These are phyloP conservation scores for Scedosporium dehoogii DNA, from an alignment of 2,329 filamentous ascomycete genomes.

Conservation along the genomic window DNA sequence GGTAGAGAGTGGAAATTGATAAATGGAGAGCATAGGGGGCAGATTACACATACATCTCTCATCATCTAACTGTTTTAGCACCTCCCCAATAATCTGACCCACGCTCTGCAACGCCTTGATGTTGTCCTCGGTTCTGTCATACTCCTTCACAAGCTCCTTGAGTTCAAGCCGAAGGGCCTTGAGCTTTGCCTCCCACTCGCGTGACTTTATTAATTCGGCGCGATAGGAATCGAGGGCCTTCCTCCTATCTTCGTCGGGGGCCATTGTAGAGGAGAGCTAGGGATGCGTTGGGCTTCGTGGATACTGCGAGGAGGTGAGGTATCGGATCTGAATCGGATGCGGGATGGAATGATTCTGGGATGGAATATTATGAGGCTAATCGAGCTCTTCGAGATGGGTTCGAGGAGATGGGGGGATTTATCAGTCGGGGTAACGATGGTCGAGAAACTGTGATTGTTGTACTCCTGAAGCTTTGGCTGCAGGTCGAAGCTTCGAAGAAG, in stretches of 20 bases:
- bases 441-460: background rate
- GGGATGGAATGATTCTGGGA: background rate
- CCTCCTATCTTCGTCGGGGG: slow-evolving; percentile 47
- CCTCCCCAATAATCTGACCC: slow-evolving; percentile 97
- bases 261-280: slow-evolving; percentile 10
- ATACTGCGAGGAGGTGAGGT: background rate
- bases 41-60: slow-evolving; percentile 70
- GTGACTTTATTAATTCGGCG: slow-evolving; percentile 77
- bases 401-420: background rate
- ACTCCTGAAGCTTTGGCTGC: background rate
- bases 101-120: slow-evolving; percentile 99
- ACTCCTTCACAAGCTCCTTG: slow-evolving; percentile 89
- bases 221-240: slow-evolving; percentile 71
- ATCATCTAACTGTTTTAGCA: slow-evolving; percentile 96
- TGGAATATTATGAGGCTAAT: background rate
- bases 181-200: slow-evolving; percentile 98
- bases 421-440: background rate
- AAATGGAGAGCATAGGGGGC: background rate
- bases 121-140: slow-evolving; percentile 95
- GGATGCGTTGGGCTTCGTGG: background rate
- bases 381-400: background rate
- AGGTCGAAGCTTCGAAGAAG: background rate
- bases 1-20: background rate
- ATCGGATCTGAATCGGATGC: background rate
- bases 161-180: slow-evolving; percentile 91